Evolutionary conservation across 169 alveolate genomes (phyloP).

Genomic region (Plasmodium ovale): DNA sequence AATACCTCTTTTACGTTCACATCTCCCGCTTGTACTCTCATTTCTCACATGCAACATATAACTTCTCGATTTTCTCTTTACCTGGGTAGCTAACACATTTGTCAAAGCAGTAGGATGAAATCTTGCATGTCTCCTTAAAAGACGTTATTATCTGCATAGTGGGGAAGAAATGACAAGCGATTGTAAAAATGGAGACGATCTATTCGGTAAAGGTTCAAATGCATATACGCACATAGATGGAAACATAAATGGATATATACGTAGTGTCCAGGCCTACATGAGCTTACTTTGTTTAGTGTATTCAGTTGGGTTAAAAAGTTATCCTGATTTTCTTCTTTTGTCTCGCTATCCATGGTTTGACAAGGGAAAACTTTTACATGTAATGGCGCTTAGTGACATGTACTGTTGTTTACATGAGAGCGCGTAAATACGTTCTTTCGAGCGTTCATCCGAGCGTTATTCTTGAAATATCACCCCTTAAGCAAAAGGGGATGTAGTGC

Average conservation of each 20-base stretch:
- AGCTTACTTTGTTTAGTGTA: constrained; percentile 41
- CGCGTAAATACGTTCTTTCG: too few species aligned
- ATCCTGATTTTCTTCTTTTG: constrained; percentile 43
- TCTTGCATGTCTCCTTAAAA: constrained; percentile 65
- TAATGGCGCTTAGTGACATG: too few species aligned
- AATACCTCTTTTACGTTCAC: not conserved
- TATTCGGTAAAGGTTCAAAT: not conserved
- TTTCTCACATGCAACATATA: too few species aligned
- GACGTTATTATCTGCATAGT: constrained; percentile 24
- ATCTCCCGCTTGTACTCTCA: not conserved
- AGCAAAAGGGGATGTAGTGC: too few species aligned
- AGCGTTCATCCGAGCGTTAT: too few species aligned
- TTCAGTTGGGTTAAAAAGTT: constrained; percentile 63
- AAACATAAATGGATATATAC: not conserved
- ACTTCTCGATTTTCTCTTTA: not conserved
- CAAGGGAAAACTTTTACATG: not conserved
- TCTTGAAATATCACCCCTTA: too few species aligned
- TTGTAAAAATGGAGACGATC: too few species aligned
- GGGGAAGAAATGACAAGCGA: not conserved
- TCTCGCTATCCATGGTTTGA: constrained; percentile 52
- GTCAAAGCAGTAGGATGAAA: constrained; percentile 70
- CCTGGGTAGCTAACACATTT: constrained; percentile 73
- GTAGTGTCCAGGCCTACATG: not conserved
- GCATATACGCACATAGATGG: not conserved
- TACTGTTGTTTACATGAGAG: too few species aligned